Evolutionary conservation across 768 basidiomycete genomes (phyloP), one percentile per base, ranked within the genome.

Genomic region (Chiua virens): DNA sequence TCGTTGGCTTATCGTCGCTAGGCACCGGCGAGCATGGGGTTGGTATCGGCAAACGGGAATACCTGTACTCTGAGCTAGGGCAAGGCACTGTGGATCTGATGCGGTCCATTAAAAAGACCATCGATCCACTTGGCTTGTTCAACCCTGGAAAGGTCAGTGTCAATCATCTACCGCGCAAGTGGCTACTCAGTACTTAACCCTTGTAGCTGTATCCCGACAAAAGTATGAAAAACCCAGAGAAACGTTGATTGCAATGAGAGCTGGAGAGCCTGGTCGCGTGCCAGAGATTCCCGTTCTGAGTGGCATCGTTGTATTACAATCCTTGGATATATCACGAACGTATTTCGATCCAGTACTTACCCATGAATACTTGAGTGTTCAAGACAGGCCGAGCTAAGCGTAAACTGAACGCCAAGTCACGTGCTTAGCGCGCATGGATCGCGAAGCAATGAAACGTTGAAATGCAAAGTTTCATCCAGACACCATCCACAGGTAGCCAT

Each of bases 1-100:
- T 36, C 5, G 11, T 10, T 42, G 30, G 30, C 32, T 25, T 15
- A 14, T 30, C 13, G 23, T 8, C 21, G 30, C 11, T 40, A 86
- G 85, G 83, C 57, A 87, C 85, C 0, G 89, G 89, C 4, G 92
- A 94, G 60, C 92, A 94, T 61, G 92, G 92, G 2, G 89, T 94
- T 8, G 92, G 92, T 0, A 73, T 93, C 10, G 92, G 92, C 6
- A 94, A 94, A 73, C 81, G 80, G 52, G 77, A 86, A 53, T 95
- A 86, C 62, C 75, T 97, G n/a, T 75, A 79, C 14, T 79, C 85
- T 36, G 94, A 97, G 62, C 76, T 97, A 0, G 93, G 94, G 0
- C 74, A 74, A 22, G 90, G 88, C 3, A 95, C 94, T 0, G 86
- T 96, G 9, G 78, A 79, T 43, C 66, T 95, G 22, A 94, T 96